Base-by-base conservation (phyloP, 345 rosid genomes). In the Firmiana major region DNA sequence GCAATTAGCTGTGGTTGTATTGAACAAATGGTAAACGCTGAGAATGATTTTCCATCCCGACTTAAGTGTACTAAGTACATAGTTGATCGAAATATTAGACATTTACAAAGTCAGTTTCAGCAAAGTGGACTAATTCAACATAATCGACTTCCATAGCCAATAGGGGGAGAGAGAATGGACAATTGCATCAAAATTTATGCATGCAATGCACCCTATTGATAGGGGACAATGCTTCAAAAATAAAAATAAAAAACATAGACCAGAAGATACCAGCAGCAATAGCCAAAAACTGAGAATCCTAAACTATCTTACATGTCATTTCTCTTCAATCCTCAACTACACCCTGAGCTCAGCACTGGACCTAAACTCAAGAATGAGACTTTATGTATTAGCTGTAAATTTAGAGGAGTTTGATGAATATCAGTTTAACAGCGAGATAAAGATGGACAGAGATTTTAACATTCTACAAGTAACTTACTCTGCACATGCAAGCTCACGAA, bases 401-500 rank as follows among this genome's bases (percentile, higher is more conserved):
- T 59, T 15, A 55, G 59, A 43, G 36, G 4, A 13, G 19, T 62
- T 58, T 21, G 13, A 8, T 73, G 8, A 55, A 36, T n/a, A 55
- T 55, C 38, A 58, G 16, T 58, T 58, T 49, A 49, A 19, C 8
- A 24, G 66, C 15, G 34, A 31, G 34, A 24, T 0, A 62, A 62
- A 62, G 66, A 62, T 5, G 31, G 38, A 28, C 38, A 28, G 42
- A 17, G 22, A 34, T 13, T 40, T 26, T 16, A 7, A 12, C 12
- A 55, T 21, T 55, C 64, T 42, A 22, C 21, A 42, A 48, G 80
- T 57, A 68, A 82, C 85, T 84, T 78, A 85, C 84, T 80, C 87
- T n/a, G 85, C 82, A 26, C 83, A 80, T 46, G 97, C 91, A 72
- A 94, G 89, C 77, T 94, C 88, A n/a, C 84, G 93, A 45, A 96